Conservation (phyloP, 129 eudicot genomes). For the Smallanthus sonchifolius region DNA sequence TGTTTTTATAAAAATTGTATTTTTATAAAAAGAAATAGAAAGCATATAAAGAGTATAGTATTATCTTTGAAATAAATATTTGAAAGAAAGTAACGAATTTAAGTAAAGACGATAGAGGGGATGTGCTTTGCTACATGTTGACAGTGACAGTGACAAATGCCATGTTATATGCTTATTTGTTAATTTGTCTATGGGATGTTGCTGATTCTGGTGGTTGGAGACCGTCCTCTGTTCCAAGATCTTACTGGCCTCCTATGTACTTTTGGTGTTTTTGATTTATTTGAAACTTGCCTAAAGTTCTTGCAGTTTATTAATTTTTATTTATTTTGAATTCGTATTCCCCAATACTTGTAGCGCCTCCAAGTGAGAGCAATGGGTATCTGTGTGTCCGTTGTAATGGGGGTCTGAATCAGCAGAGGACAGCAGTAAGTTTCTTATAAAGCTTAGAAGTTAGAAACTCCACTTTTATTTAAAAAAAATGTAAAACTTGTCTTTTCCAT, state of each 20-base stretch:
- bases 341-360: conserved; percentile 60
- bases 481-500: background rate
- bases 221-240: conserved; percentile 90
- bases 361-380: conserved; percentile 80
- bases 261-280: conserved; percentile 4
- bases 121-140: no score
- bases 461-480: background rate
- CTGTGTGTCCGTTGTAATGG: conserved; percentile 97
- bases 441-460: background rate
- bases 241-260: conserved; percentile 75
- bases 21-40: no score
- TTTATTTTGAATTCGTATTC: background rate
- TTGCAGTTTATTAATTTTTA: background rate
- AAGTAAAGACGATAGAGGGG: no score
- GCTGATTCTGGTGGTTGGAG: conserved; percentile 91
- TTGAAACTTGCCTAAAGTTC: background rate
- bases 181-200: no score
- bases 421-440: conserved; percentile 60
- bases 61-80: no score
- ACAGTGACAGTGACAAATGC: no score
- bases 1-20: no score
- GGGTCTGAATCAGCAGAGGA: conserved; percentile 95
- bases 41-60: no score
- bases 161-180: no score
- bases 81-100: no score